A percentile compares a stretch with the other conserved stretches of the same genome.
Evolutionary conservation across 352 stramenopile genomes (phyloP).

Genomic region (Phytophthora pisi): DNA sequence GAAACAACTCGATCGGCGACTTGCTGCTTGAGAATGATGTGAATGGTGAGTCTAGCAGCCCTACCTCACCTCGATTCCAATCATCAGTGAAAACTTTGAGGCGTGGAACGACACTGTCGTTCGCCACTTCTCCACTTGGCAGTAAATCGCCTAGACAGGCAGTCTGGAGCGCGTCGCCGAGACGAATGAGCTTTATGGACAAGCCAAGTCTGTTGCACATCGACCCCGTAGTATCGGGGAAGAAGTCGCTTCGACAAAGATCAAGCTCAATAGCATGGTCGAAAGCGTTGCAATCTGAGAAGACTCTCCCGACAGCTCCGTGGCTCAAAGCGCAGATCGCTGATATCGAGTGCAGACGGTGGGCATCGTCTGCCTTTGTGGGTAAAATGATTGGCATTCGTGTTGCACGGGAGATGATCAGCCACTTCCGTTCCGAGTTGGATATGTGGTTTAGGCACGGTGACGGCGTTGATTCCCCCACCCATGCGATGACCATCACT

Average conservation of each 20-base stretch:
- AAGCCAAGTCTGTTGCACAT: constrained; percentile 30
- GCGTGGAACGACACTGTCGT: constrained; percentile 24
- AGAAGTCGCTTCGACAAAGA: constrained; percentile 32
- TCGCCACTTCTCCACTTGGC: constrained; percentile 27
- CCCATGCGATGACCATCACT: constrained; percentile 10
- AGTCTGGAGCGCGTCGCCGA: constrained; percentile 44
- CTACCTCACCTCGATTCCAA: constrained; percentile 39
- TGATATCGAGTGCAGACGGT: constrained; percentile 84
- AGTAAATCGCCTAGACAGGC: constrained; percentile 21
- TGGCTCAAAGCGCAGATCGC: constrained; percentile 87
- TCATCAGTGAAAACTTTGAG: constrained; percentile 31
- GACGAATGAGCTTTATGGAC: constrained; percentile 69
- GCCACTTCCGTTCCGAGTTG: constrained; percentile 72
- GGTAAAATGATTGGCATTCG: constrained; percentile 88
- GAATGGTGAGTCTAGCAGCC: constrained; percentile 7
- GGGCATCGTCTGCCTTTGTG: constrained; percentile 86
- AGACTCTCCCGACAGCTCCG: constrained; percentile 43
- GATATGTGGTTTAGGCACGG: constrained; percentile 50
- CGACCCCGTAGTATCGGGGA: constrained; percentile 26
- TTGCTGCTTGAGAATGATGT: constrained; percentile 13
- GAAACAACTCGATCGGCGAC: constrained; percentile 7
- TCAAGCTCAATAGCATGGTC: constrained; percentile 60
- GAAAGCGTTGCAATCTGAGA: constrained; percentile 42
- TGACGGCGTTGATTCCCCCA: constrained; percentile 21
- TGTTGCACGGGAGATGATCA: constrained; percentile 87